These are phyloP conservation scores for Balansia obtecta DNA, from an alignment of 2,329 filamentous ascomycete genomes.

Conservation along the genomic window DNA sequence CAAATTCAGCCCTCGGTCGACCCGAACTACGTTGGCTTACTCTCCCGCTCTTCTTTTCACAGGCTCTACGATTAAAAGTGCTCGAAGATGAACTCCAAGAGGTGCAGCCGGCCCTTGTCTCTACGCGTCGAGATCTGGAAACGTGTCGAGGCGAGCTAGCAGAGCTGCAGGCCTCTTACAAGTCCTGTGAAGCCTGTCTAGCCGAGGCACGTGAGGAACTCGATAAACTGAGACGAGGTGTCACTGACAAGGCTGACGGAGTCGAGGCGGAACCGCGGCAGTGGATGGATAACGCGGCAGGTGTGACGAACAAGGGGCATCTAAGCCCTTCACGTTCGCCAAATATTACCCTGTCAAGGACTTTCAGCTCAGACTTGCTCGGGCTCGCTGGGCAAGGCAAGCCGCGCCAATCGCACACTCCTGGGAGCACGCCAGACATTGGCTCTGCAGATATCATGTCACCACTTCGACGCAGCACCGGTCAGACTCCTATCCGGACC, in stretches of 20 bases:
- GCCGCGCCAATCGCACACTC: constrained; percentile 24
- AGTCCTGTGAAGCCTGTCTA: constrained; percentile 53
- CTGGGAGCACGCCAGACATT: constrained; percentile 34
- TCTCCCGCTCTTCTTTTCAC: background rate
- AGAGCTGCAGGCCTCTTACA: constrained; percentile 49
- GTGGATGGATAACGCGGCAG: constrained; percentile 40
- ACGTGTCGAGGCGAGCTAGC: constrained; percentile 47
- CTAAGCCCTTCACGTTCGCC: constrained; percentile 44
- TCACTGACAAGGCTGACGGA: constrained; percentile 17
- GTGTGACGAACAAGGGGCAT: constrained; percentile 25
- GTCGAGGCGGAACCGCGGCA: constrained; percentile 31
- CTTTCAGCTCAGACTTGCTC: constrained; percentile 42
- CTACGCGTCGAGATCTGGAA: constrained; percentile 50
- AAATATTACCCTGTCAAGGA: constrained; percentile 35
- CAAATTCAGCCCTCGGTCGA: background rate
- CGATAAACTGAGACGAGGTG: constrained; percentile 31
- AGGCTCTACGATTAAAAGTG: constrained; percentile 53
- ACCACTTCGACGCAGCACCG: constrained; percentile 35
- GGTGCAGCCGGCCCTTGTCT: constrained; percentile 49
- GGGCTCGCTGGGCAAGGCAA: constrained; percentile 29
- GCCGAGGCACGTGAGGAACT: constrained; percentile 38
- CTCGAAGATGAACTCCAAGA: constrained; percentile 77
- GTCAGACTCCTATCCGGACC: constrained; percentile 31
- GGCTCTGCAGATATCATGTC: constrained; percentile 26
- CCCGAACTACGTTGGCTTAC: no score